A percentile compares a stretch with the other conserved stretches of the same genome.
Evolutionary conservation across 2,329 filamentous ascomycete species (phyloP).

Genomic region (Cercospora sp.): DNA sequence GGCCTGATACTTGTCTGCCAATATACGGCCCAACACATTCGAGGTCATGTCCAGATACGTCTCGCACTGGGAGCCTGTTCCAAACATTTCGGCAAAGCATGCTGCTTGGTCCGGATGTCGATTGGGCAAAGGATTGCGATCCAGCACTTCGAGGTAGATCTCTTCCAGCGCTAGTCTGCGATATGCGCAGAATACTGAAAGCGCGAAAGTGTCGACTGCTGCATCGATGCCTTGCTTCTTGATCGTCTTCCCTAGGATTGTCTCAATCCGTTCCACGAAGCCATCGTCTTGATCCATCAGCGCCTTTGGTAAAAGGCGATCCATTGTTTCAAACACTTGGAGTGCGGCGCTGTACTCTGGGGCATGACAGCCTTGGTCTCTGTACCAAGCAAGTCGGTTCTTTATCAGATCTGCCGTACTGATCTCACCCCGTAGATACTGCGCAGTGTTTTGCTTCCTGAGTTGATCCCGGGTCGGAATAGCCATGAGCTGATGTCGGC

Average conservation of each 20-base stretch:
- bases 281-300: slow-evolving; percentile 20
- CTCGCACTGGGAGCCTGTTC: slow-evolving; percentile 63
- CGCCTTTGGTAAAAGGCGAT: slow-evolving; percentile 20
- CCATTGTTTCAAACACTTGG: slow-evolving; percentile 42
- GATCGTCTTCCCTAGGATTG: slow-evolving; percentile 13
- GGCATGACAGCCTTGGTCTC: slow-evolving; percentile 41
- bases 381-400: slow-evolving; percentile 44
- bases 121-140: slow-evolving; percentile 50
- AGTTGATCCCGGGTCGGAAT: slow-evolving; percentile 23
- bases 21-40: slow-evolving; percentile 24
- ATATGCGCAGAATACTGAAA: slow-evolving; percentile 59
- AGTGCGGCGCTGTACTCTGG: slow-evolving; percentile 41
- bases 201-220: slow-evolving; percentile 54
- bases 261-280: slow-evolving; percentile 17
- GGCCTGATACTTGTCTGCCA: slow-evolving; percentile 23
- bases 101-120: slow-evolving; percentile 63
- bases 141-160: slow-evolving; percentile 60
- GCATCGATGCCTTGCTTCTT: slow-evolving; percentile 25
- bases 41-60: slow-evolving; percentile 58
- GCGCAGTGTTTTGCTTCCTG: slow-evolving; percentile 35
- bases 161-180: slow-evolving; percentile 60
- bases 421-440: slow-evolving; percentile 45
- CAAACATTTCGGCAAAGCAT: slow-evolving; percentile 64
- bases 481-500: slow-evolving; percentile 30
- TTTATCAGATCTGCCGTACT: slow-evolving; percentile 23